Base-by-base conservation (phyloP, 768 basidiomycete genomes). In the Russula foetens region DNA sequence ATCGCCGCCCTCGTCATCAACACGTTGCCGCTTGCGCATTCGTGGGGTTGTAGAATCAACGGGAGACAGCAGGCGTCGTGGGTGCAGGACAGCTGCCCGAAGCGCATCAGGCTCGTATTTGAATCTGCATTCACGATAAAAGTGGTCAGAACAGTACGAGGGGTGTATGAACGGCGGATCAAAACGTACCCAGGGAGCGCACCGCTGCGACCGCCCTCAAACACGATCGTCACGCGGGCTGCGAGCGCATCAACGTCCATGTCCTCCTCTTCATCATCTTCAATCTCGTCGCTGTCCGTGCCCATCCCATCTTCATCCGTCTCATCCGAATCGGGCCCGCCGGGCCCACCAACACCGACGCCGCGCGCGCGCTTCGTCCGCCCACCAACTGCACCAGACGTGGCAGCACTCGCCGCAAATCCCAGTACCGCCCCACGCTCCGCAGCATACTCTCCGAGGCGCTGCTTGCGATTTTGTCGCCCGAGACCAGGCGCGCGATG, bases 391-490 rank as follows among this genome's bases (percentile, higher is more conserved):
- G 58, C 46, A 29, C 61, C 51, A 19, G 56, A 41, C 29, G 60
- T 52, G 11, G 58, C 55, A 23, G 58, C 45, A 2, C 60, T 61
- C 41, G 60, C 60, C 33, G 68, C 50, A 46, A 74, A 65, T 23
- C 70, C 69, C 14, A 75, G 64, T 4, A 86, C 70, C 23, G 81
- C 77, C 17, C 73, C 72, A 1, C 87, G 77, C 17, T 86, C 81
- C 56, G 83, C 80, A 0, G 79, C 76, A 61, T 88, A 90, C 69
- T 90, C 88, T 7, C 75, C 71, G 19, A 90, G 72, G 2, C 88
- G 78, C 69, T 90, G 88, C 6, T 79, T 68, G 38, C 87, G 84
- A 59, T 84, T 89, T 8, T 82, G 80, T 3, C 77, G 69, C 41
- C 83, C 80, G 12, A 65, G 61, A n/a, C 61, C 63, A 9, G 83